Evolutionary conservation across 2,329 filamentous ascomycete species (phyloP).

Genomic region (Trichoderma sp.): DNA sequence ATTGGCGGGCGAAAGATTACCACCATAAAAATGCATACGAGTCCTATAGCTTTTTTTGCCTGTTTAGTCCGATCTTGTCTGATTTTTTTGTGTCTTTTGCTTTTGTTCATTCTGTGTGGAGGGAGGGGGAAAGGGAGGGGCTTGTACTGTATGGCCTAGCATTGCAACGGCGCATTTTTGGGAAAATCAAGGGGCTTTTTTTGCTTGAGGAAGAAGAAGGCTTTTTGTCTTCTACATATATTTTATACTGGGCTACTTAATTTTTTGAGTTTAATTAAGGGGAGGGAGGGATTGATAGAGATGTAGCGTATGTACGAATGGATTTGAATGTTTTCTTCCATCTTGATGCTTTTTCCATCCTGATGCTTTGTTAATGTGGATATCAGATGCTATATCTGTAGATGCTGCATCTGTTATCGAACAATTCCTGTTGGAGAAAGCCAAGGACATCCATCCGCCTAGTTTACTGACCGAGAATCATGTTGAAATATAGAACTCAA

Average conservation of each 20-base stretch:
- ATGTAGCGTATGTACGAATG: conserved; percentile 9
- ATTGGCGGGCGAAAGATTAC: background rate
- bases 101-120: background rate
- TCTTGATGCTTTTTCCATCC: background rate
- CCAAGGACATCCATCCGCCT: no score
- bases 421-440: no score
- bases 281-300: background rate
- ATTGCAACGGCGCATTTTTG: conserved; percentile 17
- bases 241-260: background rate
- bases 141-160: conserved; percentile 6
- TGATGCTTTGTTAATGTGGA: background rate
- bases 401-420: no score
- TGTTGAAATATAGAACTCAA: no score
- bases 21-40: no score
- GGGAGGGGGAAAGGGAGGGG: background rate
- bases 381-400: no score
- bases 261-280: background rate
- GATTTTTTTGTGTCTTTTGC: background rate
- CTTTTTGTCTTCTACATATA: background rate
- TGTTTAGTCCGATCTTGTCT: background rate
- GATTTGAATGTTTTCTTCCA: background rate
- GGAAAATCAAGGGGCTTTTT: background rate
- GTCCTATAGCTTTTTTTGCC: background rate
- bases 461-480: no score
- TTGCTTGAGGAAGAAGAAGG: background rate